Conservation (phyloP, 345 rosid species). For the Gossypium longicalyx region DNA sequence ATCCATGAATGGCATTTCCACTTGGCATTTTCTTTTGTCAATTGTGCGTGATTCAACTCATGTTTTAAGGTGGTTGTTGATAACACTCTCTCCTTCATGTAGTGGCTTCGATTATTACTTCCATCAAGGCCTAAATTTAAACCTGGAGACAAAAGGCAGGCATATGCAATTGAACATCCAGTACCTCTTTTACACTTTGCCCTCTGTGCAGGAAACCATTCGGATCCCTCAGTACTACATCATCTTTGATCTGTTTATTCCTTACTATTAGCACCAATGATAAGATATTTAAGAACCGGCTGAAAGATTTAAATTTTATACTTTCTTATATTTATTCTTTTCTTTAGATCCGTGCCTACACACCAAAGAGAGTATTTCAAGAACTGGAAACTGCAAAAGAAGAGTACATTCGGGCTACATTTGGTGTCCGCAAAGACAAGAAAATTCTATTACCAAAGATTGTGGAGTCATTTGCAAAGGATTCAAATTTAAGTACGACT, state of each 20-base stretch:
- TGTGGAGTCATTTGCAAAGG: conserved; percentile 69
- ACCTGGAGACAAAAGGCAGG: conserved; percentile 61
- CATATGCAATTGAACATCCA: conserved; percentile 55
- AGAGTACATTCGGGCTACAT: conserved; percentile 71
- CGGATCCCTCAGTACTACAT: conserved; percentile 84
- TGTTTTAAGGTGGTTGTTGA: conserved; percentile 10
- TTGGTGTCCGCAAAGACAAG: conserved; percentile 62
- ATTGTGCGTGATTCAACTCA: background rate
- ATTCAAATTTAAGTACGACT: conserved; percentile 48
- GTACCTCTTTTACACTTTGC: conserved; percentile 82
- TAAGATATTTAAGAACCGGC: background rate
- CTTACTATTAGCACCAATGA: background rate
- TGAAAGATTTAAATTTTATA: conserved; percentile 1
- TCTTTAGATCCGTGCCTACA: conserved; percentile 70
- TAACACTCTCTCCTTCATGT: conserved; percentile 24
- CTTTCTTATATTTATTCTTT: background rate
- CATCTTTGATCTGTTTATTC: conserved; percentile 5
- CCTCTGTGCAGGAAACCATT: conserved; percentile 87
- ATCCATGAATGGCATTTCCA: too few relatives aligned
- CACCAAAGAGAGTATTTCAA: conserved; percentile 60
- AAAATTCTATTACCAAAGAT: conserved; percentile 76
- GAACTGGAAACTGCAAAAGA: conserved; percentile 84
- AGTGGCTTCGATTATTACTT: conserved; percentile 83
- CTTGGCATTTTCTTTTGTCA: too few relatives aligned
- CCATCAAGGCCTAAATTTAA: conserved; percentile 69